Conservation (phyloP, 2,329 filamentous ascomycete species). For the Arthrobotrys megalospora region DNA sequence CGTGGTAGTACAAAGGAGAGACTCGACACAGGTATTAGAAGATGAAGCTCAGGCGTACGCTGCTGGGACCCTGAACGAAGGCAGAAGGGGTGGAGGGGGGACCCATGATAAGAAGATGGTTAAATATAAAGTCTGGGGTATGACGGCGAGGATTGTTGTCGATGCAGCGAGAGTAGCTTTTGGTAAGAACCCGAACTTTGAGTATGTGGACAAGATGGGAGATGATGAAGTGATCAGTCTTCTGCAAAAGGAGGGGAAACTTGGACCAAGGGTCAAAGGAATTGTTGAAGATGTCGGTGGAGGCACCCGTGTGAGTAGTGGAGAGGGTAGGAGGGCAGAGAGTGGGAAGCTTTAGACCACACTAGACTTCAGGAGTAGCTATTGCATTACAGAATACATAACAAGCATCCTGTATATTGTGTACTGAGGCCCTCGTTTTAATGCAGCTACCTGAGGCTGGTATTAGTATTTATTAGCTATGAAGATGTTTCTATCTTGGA, state of each 20-base stretch:
- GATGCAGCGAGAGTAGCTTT: slow-evolving; percentile 90
- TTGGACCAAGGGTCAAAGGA: slow-evolving; percentile 69
- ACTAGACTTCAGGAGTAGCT: neutral
- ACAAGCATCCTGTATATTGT: neutral
- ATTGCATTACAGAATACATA: neutral
- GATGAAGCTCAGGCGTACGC: slow-evolving; percentile 61
- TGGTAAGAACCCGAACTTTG: slow-evolving; percentile 85
- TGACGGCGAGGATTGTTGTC: slow-evolving; percentile 92
- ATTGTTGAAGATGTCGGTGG: slow-evolving; percentile 43
- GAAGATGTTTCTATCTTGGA: no score
- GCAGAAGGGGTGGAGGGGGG: slow-evolving; percentile 68
- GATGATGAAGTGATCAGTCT: slow-evolving; percentile 77
- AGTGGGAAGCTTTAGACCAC: slow-evolving; percentile 55
- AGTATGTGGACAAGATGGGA: slow-evolving; percentile 77
- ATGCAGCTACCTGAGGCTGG: no score
- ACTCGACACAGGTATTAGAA: slow-evolving; percentile 37
- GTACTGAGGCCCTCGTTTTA: no score
- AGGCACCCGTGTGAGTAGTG: slow-evolving; percentile 32
- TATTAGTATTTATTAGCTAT: no score
- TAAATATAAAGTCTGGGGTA: slow-evolving; percentile 89
- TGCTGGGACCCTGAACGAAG: slow-evolving; percentile 68
- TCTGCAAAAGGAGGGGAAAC: slow-evolving; percentile 73
- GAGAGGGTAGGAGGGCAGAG: slow-evolving; percentile 37
- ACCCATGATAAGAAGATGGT: slow-evolving; percentile 57
- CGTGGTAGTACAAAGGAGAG: slow-evolving; percentile 54